Conservation (phyloP, 2,329 filamentous ascomycete genomes). For the Cytospora mali region DNA sequence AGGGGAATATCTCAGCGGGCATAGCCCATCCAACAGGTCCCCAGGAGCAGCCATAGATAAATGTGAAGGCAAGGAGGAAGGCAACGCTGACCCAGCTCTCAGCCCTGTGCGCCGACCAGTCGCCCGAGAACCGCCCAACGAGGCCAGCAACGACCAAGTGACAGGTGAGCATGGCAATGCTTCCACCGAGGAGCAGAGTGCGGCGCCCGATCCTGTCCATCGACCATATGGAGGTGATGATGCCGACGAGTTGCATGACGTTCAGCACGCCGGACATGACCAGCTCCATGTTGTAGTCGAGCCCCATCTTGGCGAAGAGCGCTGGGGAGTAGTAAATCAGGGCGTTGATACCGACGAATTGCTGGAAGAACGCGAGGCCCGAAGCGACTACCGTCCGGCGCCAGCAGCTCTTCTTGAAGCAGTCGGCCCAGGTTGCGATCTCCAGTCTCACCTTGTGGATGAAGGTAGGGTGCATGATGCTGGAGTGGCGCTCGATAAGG, state of each 20-base stretch:
- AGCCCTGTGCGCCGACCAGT: constrained; percentile 53
- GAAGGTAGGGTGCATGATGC: constrained; percentile 39
- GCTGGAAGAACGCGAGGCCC: constrained; percentile 60
- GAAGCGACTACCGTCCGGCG: constrained; percentile 49
- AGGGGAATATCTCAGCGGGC: constrained; percentile 63
- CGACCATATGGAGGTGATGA: constrained; percentile 49
- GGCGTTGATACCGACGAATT: constrained; percentile 54
- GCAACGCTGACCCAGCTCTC: constrained; percentile 34
- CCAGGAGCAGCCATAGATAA: constrained; percentile 14
- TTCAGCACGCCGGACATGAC: constrained; percentile 52
- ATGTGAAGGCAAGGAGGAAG: constrained; percentile 9
- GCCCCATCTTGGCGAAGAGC: constrained; percentile 50
- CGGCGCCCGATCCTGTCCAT: constrained; percentile 52
- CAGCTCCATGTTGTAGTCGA: constrained; percentile 47
- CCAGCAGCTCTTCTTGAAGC: constrained; percentile 48
- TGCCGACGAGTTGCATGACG: constrained; percentile 47
- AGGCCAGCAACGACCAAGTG: constrained; percentile 56
- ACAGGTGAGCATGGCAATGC: constrained; percentile 47
- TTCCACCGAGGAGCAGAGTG: constrained; percentile 48
- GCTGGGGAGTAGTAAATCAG: constrained; percentile 52
- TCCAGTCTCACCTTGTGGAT: constrained; percentile 26
- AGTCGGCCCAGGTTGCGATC: constrained; percentile 50
- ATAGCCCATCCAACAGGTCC: constrained; percentile 30
- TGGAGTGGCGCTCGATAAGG: constrained; percentile 40
- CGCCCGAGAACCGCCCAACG: constrained; percentile 52